phyloP scores from a whole-genome alignment of 1,284 basidiomycete species.

The Sporisorium scitamineum region DNA sequence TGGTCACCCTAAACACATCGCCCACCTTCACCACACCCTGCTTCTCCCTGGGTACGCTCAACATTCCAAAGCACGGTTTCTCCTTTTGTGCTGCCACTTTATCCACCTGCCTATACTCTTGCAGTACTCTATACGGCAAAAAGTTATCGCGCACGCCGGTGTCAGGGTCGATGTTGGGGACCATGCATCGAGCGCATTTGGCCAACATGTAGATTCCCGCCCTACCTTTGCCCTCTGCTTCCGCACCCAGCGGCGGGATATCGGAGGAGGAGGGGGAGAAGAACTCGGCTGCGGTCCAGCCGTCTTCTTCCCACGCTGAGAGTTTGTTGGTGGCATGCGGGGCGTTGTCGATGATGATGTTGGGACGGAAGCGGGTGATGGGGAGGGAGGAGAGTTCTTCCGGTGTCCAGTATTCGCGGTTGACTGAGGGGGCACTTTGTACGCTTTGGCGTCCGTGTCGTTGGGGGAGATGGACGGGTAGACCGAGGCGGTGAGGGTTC shows the following conservation, averaged over 20 bases:
- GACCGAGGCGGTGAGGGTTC: slow-evolving; percentile 54
- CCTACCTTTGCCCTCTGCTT: slow-evolving; percentile 48
- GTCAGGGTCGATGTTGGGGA: slow-evolving; percentile 57
- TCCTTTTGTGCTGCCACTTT: slow-evolving; percentile 34
- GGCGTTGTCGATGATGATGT: slow-evolving; percentile 56
- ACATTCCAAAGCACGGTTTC: slow-evolving; percentile 62
- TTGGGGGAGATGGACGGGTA: slow-evolving; percentile 29
- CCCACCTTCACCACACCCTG: slow-evolving; percentile 47
- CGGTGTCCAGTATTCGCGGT: slow-evolving; percentile 59
- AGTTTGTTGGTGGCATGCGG: slow-evolving; percentile 17
- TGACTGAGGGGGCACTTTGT: slow-evolving; percentile 46
- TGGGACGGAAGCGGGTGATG: slow-evolving; percentile 61
- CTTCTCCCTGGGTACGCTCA: slow-evolving; percentile 47
- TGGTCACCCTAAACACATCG: slow-evolving; percentile 51
- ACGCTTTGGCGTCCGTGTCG: slow-evolving; percentile 16
- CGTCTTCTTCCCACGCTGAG: slow-evolving; percentile 62
- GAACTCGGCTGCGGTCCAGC: slow-evolving; percentile 56
- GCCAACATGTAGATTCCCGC: slow-evolving; percentile 57
- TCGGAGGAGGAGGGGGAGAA: slow-evolving; percentile 22
- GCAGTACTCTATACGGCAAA: slow-evolving; percentile 56
- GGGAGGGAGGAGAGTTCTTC: slow-evolving; percentile 49
- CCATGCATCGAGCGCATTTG: slow-evolving; percentile 60
- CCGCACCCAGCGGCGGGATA: slow-evolving; percentile 26
- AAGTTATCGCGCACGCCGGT: slow-evolving; percentile 54
- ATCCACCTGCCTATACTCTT: slow-evolving; percentile 59